Evolutionary conservation across 345 rosid species (phyloP), one percentile per base, ranked within the genome.

Genomic region (Arabidopsis arenosa): DNA sequence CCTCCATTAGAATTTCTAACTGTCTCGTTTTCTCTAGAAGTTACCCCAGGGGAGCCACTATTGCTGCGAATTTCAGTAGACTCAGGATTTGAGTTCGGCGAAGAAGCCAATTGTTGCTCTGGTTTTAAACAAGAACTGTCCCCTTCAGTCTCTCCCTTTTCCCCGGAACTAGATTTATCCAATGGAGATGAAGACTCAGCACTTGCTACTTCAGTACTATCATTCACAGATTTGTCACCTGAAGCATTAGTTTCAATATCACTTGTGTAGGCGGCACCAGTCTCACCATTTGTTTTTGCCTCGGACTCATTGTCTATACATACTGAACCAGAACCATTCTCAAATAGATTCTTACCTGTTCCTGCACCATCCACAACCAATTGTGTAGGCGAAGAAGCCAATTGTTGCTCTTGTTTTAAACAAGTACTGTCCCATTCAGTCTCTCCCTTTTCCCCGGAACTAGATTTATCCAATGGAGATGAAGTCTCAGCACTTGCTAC

Each of bases 391-490:
- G 21, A 18, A 18, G 21, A 18, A 18, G 21, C 30, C 62, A 59
- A 48, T 51, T 49, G 23, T 57, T 58, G 72, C 60, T 74, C 84
- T 68, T 57, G 60, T 61, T 47, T 66, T 66, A 56, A 21, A 64
- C 66, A 67, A 76, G 61, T 39, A 54, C 56, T 69, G 47, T 43
- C 62, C 39, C 28, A 72, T 56, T 49, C 45, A 74, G 74, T 40
- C 37, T 80, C 84, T 66, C 74, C 80, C 36, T 41, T 75, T 60
- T 49, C 78, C 74, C 76, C 77, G 57, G 68, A 39, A 60, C 39
- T 73, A 74, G 75, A 37, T 47, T 79, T 78, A 40, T 72, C 74
- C 58, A 53, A 35, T 13, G 63, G 49, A 63, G 67, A 47, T 52
- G 68, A 60, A 43, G 58, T 35, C 64, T 2, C 69, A 44, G 41